Conservation (phyloP, 352 stramenopile species). For the Plasmopara viticola region DNA sequence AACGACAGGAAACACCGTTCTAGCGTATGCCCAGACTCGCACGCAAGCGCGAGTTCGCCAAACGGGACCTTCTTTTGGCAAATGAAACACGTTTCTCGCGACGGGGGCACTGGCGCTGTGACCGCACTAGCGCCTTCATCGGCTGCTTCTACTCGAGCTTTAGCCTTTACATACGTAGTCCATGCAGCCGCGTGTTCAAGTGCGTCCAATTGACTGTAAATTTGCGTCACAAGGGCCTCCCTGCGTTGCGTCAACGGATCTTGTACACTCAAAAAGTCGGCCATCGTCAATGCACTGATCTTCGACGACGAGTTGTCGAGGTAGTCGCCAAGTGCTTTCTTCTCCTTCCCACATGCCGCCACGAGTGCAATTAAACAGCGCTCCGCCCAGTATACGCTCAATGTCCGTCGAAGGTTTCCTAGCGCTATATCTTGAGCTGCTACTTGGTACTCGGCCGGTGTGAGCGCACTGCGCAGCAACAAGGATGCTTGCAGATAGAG, state of each 20-base stretch:
- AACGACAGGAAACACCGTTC: constrained; percentile 79
- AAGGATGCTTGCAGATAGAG: constrained; percentile 55
- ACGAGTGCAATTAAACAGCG: constrained; percentile 48
- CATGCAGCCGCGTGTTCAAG: constrained; percentile 36
- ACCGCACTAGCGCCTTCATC: constrained; percentile 7
- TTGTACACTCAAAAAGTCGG: constrained; percentile 73
- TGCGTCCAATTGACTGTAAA: constrained; percentile 57
- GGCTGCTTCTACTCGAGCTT: constrained; percentile 10
- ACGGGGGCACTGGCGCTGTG: constrained; percentile 23
- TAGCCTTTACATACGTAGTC: constrained; percentile 29
- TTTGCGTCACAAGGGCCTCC: constrained; percentile 41
- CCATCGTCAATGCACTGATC: constrained; percentile 64
- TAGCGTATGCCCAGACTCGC: constrained; percentile 50
- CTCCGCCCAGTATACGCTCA: constrained; percentile 58
- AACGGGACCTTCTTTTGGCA: constrained; percentile 57
- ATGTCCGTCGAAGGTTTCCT: constrained; percentile 31
- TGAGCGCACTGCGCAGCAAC: constrained; percentile 50
- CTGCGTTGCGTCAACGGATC: constrained; percentile 23
- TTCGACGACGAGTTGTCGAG: constrained; percentile 20
- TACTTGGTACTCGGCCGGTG: constrained; percentile 39
- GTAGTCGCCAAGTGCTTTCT: constrained; percentile 21
- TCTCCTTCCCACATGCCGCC: constrained; percentile 28
- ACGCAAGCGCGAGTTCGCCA: constrained; percentile 54
- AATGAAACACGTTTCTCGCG: constrained; percentile 63
- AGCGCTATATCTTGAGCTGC: constrained; percentile 36